phyloP scores from a whole-genome alignment of 2,329 filamentous ascomycete genomes.

The Arthroderma sp. region DNA sequence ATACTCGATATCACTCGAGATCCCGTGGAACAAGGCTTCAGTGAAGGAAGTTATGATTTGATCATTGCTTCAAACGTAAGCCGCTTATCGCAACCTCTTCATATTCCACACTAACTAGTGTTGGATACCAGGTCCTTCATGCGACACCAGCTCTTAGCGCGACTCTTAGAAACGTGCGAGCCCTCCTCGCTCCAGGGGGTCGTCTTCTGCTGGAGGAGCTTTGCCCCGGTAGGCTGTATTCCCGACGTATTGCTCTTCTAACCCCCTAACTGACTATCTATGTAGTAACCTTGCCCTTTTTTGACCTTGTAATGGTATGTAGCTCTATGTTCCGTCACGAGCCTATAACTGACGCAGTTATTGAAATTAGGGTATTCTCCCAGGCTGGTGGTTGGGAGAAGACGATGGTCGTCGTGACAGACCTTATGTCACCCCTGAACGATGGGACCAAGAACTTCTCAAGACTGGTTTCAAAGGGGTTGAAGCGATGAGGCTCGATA shows the following conservation, averaged over 20 bases:
- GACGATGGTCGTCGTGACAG: background rate
- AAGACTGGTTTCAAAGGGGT: constrained; percentile 6
- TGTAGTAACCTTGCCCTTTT: background rate
- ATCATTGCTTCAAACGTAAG: background rate
- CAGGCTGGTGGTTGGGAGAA: constrained; percentile 11
- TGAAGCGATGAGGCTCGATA: background rate
- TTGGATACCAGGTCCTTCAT: background rate
- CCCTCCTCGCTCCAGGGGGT: background rate
- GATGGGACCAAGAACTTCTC: constrained; percentile 7
- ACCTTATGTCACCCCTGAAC: background rate
- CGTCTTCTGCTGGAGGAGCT: background rate
- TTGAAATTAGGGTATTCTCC: constrained; percentile 3
- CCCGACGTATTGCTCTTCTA: background rate
- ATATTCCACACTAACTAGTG: background rate
- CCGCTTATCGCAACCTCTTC: background rate
- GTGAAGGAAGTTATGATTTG: background rate
- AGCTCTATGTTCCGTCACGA: background rate
- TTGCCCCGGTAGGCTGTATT: background rate
- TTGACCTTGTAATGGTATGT: background rate
- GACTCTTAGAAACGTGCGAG: background rate
- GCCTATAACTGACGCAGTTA: background rate
- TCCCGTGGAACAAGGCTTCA: background rate
- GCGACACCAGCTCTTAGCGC: background rate
- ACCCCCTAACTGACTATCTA: background rate
- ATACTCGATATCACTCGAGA: background rate